phyloP scores from a whole-genome alignment of 2,329 filamentous ascomycete genomes.

The Xylariaceae sp. region DNA sequence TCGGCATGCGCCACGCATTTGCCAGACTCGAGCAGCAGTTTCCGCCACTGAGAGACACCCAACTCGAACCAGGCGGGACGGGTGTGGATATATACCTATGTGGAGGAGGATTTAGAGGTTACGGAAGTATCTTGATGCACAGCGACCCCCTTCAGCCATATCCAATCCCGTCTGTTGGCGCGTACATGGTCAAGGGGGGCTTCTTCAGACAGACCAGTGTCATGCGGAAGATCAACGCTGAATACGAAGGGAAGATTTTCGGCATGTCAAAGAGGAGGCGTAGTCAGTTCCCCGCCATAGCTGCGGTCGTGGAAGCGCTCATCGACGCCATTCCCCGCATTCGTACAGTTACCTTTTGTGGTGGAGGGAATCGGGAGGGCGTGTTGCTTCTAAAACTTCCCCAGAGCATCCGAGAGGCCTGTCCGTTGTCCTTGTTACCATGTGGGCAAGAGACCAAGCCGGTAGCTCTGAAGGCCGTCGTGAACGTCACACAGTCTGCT shows the following conservation, averaged over 20 bases:
- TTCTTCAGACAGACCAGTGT: constrained; percentile 52
- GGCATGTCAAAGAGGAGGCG: constrained; percentile 76
- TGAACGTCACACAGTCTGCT: constrained; percentile 36
- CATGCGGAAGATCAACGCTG: constrained; percentile 47
- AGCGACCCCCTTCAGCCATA: constrained; percentile 69
- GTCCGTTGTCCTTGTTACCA: constrained; percentile 51
- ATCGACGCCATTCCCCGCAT: constrained; percentile 64
- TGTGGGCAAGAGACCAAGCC: constrained; percentile 9
- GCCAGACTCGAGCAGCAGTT: constrained; percentile 44
- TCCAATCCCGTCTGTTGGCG: constrained; percentile 76
- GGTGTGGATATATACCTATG: constrained; percentile 75
- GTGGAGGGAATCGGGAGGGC: constrained; percentile 82
- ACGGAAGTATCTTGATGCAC: constrained; percentile 85
- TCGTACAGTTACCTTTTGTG: constrained; percentile 73
- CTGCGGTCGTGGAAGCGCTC: constrained; percentile 72
- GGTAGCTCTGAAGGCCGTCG: constrained; percentile 33
- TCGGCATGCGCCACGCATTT: constrained; percentile 57
- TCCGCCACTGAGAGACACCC: constrained; percentile 45
- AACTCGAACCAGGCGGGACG: constrained; percentile 23
- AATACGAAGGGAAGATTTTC: constrained; percentile 55
- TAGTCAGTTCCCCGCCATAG: constrained; percentile 77
- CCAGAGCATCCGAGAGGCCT: constrained; percentile 50
- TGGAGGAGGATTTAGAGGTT: constrained; percentile 84
- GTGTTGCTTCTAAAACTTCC: constrained; percentile 69
- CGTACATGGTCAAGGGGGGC: constrained; percentile 60